Percentiles rank a stretch among this genome's conserved stretches.
Evolutionary conservation across 805 yeast species (phyloP).

Genomic region (Saturnispora besseyi): DNA sequence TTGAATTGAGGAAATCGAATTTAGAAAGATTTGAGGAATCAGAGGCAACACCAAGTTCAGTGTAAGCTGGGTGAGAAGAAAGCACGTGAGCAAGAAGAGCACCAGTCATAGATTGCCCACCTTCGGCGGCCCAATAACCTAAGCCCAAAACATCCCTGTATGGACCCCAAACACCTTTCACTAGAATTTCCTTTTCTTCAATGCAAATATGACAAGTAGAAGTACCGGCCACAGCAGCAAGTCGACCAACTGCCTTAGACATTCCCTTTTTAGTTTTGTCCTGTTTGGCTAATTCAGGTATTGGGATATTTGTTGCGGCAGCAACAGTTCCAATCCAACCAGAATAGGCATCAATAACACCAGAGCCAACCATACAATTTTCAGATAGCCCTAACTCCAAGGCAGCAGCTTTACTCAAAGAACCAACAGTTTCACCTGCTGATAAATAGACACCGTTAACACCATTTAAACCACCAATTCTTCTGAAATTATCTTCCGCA

Average conservation of each 20-base stretch:
- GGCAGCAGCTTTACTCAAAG: constrained; percentile 58
- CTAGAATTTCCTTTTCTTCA: constrained; percentile 78
- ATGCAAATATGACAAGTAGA: constrained; percentile 93
- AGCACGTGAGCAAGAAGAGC: constrained; percentile 84
- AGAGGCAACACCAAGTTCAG: constrained; percentile 58
- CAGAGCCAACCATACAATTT: constrained; percentile 80
- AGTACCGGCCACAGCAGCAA: constrained; percentile 98
- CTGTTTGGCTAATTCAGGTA: constrained; percentile 42
- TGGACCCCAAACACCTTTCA: constrained; percentile 98
- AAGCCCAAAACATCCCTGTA: constrained; percentile 89
- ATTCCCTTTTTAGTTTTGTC: constrained; percentile 40
- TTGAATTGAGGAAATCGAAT: constrained; percentile 75
- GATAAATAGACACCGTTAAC: constrained; percentile 63
- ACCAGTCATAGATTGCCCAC: constrained; percentile 98
- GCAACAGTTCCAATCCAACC: constrained; percentile 99
- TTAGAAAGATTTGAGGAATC: constrained; percentile 61
- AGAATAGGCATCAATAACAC: constrained; percentile 96
- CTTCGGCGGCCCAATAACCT: constrained; percentile 92
- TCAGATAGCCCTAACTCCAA: constrained; percentile 75
- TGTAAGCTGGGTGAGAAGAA: constrained; percentile 80
- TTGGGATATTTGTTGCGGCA: constrained; percentile 58
- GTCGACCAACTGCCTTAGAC: constrained; percentile 64
- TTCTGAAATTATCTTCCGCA: constrained; percentile 62
- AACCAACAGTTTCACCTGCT: constrained; percentile 88
- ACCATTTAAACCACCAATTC: constrained; percentile 77